Base-by-base conservation (phyloP, 192 early-diverging fungal genomes). In the Pecoramyces ruminantium region DNA sequence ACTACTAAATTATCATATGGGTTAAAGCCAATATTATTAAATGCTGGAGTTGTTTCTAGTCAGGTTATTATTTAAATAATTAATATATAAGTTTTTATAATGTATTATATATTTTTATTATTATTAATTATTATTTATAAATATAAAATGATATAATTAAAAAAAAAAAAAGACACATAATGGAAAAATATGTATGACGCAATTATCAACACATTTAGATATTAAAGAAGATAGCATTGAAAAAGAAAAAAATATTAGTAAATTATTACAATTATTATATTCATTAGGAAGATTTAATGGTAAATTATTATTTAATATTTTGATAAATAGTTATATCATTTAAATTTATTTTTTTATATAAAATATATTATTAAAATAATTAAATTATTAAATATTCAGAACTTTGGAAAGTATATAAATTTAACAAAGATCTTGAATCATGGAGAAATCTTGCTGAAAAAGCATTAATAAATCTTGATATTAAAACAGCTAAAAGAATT, bases 381-480 rank as follows among this genome's bases (percentile, higher is more conserved):
- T n/a, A n/a, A n/a, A n/a, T n/a, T n/a, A n/a, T n/a, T n/a, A n/a
- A n/a, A n/a, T n/a, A n/a, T n/a, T n/a, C n/a, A 67, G 51, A 67
- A n/a, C 9, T 67, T 9, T 67, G 51, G 51, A 67, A 67, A 25
- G 51, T 67, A n/a, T 67, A n/a, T n/a, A 67, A 67, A 4, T 67
- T 67, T 27, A 67, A 67, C n/a, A 67, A 67, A 67, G 51, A 67
- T 11, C 21, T 67, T 67, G 51, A 84, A 78, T 82, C 88, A 14
- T 89, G 88, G 88, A 81, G 77, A 29, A 85, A 83, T 83, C 82
- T 89, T 16, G 88, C 86, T 13, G 88, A 89, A 84, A 77, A 83
- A 6, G 83, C 84, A 11, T 82, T 89, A 15, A 79, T 84, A 13
- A 79, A 84, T 8, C 78, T 90, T 79, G 88, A 89, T 79, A 28